Evolutionary conservation across 805 yeast genomes (phyloP).

Genomic region (Clavispora asparagi): DNA sequence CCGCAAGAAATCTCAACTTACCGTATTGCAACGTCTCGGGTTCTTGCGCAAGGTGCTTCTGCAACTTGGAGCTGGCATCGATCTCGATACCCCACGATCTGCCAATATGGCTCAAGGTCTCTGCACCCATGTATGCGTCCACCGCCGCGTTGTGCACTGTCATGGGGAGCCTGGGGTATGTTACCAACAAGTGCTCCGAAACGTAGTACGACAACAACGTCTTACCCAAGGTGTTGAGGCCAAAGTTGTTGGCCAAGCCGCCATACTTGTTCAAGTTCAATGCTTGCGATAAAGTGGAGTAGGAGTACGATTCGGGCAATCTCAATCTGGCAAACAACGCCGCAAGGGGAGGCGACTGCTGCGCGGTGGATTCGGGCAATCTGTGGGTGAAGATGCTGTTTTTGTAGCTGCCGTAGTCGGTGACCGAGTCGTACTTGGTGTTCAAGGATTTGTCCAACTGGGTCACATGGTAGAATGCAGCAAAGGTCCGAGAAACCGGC

Average conservation of each 20-base stretch:
- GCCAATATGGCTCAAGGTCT: slow-evolving; percentile 62
- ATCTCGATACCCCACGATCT: slow-evolving; percentile 84
- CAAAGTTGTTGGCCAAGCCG: slow-evolving; percentile 62
- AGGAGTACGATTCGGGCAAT: slow-evolving; percentile 52
- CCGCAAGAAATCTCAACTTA: slow-evolving; percentile 49
- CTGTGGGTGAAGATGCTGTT: slow-evolving; percentile 39
- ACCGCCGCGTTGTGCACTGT: slow-evolving; percentile 71
- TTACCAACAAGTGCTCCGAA: slow-evolving; percentile 64
- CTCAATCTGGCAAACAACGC: slow-evolving; percentile 75
- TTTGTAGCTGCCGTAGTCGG: slow-evolving; percentile 38
- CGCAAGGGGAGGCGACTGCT: slow-evolving; percentile 64
- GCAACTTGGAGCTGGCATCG: slow-evolving; percentile 59
- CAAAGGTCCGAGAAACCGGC: not conserved
- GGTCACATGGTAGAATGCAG: slow-evolving; percentile 18
- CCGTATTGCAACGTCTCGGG: slow-evolving; percentile 66
- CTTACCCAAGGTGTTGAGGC: slow-evolving; percentile 79
- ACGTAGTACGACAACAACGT: slow-evolving; percentile 70
- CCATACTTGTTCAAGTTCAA: slow-evolving; percentile 52
- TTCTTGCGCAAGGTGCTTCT: slow-evolving; percentile 64
- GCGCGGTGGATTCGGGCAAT: slow-evolving; percentile 42
- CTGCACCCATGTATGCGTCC: slow-evolving; percentile 67
- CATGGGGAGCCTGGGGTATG: slow-evolving; percentile 88
- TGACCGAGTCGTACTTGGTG: slow-evolving; percentile 26
- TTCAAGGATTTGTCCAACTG: slow-evolving; percentile 21
- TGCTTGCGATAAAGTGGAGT: slow-evolving; percentile 73